Evolutionary conservation across 1,284 basidiomycete species (phyloP).

Genomic region (Cutaneotrichosporon dermatis): DNA sequence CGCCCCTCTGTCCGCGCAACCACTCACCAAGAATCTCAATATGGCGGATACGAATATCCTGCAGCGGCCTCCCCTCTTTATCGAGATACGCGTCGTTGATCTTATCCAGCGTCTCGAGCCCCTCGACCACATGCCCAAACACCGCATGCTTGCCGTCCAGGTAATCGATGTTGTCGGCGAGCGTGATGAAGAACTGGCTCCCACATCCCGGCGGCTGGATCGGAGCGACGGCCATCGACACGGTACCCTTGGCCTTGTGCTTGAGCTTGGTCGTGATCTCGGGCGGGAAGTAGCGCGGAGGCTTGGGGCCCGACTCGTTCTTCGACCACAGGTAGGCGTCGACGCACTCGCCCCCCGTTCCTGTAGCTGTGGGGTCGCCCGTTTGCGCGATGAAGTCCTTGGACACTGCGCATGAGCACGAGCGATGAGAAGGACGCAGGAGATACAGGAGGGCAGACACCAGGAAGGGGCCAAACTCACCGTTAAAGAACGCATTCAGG

Average conservation of each 20-base stretch:
- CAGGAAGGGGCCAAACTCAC: no score
- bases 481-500: constrained; percentile 93
- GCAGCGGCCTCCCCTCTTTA: constrained; percentile 79
- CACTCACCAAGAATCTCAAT: constrained; percentile 80
- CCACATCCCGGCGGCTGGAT: constrained; percentile 74
- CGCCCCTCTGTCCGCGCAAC: no score
- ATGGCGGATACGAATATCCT: constrained; percentile 89
- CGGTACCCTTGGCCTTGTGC: constrained; percentile 79
- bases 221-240: constrained; percentile 88
- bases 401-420: constrained; percentile 61
- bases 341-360: constrained; percentile 83
- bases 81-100: constrained; percentile 88
- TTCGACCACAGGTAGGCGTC: constrained; percentile 58
- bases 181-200: constrained; percentile 93
- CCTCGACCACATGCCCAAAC: constrained; percentile 93
- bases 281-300: constrained; percentile 81
- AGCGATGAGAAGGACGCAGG: no score
- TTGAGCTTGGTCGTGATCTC: constrained; percentile 68
- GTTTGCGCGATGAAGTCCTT: constrained; percentile 94
- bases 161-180: constrained; percentile 86
- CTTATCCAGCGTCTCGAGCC: constrained; percentile 85
- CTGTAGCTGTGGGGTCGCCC: constrained; percentile 92
- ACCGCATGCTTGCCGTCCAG: constrained; percentile 93
- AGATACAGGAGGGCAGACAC: no score
- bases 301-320: constrained; percentile 43